Conservation (phyloP, 2,329 filamentous ascomycete genomes). For the Lachnellula suecica region DNA sequence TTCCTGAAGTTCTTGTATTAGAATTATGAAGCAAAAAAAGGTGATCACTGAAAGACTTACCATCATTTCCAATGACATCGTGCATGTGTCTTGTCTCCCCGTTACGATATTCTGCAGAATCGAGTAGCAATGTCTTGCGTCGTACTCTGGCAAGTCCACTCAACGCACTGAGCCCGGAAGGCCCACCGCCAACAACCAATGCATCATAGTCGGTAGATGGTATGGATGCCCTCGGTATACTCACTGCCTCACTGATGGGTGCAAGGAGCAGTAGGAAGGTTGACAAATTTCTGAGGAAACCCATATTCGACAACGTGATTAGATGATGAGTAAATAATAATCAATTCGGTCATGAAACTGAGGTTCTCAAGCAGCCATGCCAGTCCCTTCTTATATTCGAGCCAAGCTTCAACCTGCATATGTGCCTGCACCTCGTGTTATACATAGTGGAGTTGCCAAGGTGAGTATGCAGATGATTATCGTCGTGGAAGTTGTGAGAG, state of each 20-base stretch:
- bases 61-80: conserved; percentile 40
- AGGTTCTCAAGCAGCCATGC: too few relatives aligned
- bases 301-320: not conserved
- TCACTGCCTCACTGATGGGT: not conserved
- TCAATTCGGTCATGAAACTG: too few relatives aligned
- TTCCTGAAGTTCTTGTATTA: conserved; percentile 29
- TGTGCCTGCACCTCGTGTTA: too few relatives aligned
- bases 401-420: too few relatives aligned
- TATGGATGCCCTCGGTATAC: not conserved
- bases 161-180: conserved; percentile 42
- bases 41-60: not conserved
- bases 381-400: too few relatives aligned
- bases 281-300: not conserved
- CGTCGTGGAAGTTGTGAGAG: too few relatives aligned
- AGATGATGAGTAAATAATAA: not conserved
- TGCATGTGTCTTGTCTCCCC: conserved; percentile 42
- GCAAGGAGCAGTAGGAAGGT: not conserved
- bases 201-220: conserved; percentile 24
- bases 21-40: conserved; percentile 14
- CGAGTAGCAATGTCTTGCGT: conserved; percentile 41
- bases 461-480: too few relatives aligned
- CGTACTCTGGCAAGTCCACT: conserved; percentile 37
- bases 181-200: conserved; percentile 38
- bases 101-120: conserved; percentile 43
- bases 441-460: too few relatives aligned